Percentiles rank a stretch among this genome's conserved stretches.
phyloP scores from a whole-genome alignment of 768 basidiomycete species.

The Boletus sensibilis region DNA sequence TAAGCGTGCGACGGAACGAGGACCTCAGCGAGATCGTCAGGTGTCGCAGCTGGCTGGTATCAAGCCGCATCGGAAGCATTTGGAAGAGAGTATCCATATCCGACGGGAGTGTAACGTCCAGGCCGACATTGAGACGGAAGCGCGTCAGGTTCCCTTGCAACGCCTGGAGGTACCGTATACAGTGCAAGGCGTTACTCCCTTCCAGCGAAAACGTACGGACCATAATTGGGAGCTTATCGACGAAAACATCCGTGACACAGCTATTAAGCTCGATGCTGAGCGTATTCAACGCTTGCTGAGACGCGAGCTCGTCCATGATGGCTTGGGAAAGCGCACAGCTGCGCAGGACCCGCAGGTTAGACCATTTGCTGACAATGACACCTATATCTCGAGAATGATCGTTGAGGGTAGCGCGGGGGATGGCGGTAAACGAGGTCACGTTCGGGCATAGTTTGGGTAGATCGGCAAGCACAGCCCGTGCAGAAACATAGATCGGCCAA shows the following conservation, averaged over 20 bases:
- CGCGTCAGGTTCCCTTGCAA: constrained; percentile 1
- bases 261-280: constrained; percentile 12
- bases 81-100: constrained; percentile 11
- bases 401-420: constrained; percentile 6
- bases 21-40: constrained; percentile 11
- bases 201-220: constrained; percentile 11
- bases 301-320: constrained; percentile 9
- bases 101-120: background rate
- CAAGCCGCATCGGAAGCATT: constrained; percentile 4
- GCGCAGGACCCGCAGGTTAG: constrained; percentile 1
- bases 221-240: constrained; percentile 3
- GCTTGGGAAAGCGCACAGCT: constrained; percentile 12
- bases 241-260: background rate
- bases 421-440: constrained; percentile 14
- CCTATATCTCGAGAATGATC: constrained; percentile 10
- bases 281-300: constrained; percentile 1
- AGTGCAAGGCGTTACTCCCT: constrained; percentile 3
- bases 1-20: background rate
- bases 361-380: constrained; percentile 11
- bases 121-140: constrained; percentile 2
- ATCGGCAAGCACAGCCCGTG: constrained; percentile 1
- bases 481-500: constrained; percentile 3
- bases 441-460: constrained; percentile 14
- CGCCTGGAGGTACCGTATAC: constrained; percentile 10
- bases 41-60: background rate